Conservation (phyloP, 2,329 filamentous ascomycete species). For the Fusarium devonianum region DNA sequence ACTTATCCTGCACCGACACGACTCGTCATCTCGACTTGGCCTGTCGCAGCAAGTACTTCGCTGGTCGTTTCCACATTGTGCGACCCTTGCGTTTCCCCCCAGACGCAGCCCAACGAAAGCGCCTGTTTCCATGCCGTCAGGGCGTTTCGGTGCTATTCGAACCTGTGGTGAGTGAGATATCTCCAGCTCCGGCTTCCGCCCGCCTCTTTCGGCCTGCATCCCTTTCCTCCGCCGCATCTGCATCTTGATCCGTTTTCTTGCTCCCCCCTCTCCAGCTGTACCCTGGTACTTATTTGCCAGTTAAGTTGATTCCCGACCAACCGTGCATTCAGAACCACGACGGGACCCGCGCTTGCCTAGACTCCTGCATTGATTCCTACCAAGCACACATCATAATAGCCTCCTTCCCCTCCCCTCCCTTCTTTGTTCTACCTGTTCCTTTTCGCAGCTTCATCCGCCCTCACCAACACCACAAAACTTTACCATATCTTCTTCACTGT, state of each 20-base stretch:
- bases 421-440: slow-evolving; percentile 21
- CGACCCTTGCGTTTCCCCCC: slow-evolving; percentile 23
- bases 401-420: slow-evolving; percentile 7
- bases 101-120: slow-evolving; percentile 27
- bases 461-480: not conserved
- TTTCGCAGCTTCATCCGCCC: not conserved
- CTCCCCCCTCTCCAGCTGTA: slow-evolving; percentile 4
- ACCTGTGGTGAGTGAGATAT: slow-evolving; percentile 35
- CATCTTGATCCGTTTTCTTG: not conserved
- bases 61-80: slow-evolving; percentile 20
- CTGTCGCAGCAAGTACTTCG: not conserved
- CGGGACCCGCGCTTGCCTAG: not conserved
- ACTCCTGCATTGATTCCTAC: slow-evolving; percentile 3
- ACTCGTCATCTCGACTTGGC: slow-evolving; percentile 1
- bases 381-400: slow-evolving; percentile 26
- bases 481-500: slow-evolving; percentile 1
- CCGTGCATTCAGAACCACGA: slow-evolving; percentile 18
- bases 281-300: too few species aligned
- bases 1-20: not conserved
- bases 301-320: slow-evolving; percentile 24
- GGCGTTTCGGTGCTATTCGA: slow-evolving; percentile 27
- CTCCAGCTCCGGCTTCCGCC: not conserved
- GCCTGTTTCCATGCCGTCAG: slow-evolving; percentile 39
- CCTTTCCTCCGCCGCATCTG: slow-evolving; percentile 1
- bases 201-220: slow-evolving; percentile 16